Percentiles rank a stretch among this genome's conserved stretches.
phyloP scores from a whole-genome alignment of 164 flowering plant species.

The Stephania japonica region DNA sequence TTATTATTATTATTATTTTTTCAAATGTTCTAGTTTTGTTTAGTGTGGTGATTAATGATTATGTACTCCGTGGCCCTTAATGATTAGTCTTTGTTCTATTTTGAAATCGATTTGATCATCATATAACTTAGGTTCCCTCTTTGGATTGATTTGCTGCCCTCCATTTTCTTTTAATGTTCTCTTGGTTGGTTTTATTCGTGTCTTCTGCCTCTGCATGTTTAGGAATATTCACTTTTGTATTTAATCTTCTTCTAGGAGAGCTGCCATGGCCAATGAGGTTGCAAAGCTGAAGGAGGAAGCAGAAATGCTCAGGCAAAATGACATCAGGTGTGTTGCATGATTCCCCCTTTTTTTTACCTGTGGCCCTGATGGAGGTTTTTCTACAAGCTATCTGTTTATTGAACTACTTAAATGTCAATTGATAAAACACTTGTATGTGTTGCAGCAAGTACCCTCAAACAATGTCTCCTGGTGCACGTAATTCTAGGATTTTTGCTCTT shows the following conservation, averaged over 20 bases:
- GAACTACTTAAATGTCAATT: background rate
- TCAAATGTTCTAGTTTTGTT: background rate
- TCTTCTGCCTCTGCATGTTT: background rate
- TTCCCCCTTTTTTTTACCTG: background rate
- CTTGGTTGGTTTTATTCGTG: background rate
- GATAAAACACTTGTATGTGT: background rate
- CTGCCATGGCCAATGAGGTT: conserved; percentile 74
- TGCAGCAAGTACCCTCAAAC: conserved; percentile 45
- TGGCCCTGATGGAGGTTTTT: background rate
- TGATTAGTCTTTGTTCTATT: background rate
- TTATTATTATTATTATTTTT: background rate
- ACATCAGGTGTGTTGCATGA: conserved; percentile 33
- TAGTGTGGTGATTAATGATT: background rate
- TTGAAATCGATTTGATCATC: no score
- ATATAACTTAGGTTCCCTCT: no score
- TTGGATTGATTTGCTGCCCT: background rate
- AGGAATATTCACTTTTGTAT: background rate
- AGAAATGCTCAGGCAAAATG: conserved; percentile 31
- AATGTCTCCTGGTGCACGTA: conserved; percentile 98
- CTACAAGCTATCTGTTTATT: background rate
- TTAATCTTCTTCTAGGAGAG: conserved; percentile 29
- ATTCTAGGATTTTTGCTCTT: conserved; percentile 88
- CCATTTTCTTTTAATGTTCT: background rate
- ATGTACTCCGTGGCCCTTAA: background rate
- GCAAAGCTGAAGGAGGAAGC: conserved; percentile 75